phyloP scores from a whole-genome alignment of 176 grass and related monocot species.

The Eragrostis nindensis region DNA sequence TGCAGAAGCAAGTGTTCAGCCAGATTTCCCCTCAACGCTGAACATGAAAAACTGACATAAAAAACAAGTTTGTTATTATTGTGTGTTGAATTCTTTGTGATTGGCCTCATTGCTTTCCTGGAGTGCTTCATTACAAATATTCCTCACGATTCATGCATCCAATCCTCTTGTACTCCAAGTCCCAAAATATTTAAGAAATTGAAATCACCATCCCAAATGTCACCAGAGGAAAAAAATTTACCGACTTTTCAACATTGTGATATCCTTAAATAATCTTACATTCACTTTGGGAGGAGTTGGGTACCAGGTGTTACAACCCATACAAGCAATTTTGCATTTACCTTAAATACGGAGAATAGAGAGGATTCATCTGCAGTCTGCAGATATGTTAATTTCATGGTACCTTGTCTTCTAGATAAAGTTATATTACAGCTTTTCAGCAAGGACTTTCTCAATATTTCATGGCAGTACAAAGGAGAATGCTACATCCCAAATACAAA shows the following conservation, averaged over 20 bases:
- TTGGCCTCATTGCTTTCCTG: constrained; percentile 36
- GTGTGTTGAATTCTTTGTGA: constrained; percentile 6
- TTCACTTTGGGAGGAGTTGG: background rate
- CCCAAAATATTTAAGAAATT: background rate
- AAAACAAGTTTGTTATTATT: constrained; percentile 19
- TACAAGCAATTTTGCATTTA: background rate
- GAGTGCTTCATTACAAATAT: constrained; percentile 9
- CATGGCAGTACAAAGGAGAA: constrained; percentile 9
- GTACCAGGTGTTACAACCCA: background rate
- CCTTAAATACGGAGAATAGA: background rate
- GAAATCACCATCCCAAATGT: background rate
- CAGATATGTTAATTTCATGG: constrained; percentile 23
- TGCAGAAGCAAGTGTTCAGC: constrained; percentile 60
- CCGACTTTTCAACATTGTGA: background rate
- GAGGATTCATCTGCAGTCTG: background rate
- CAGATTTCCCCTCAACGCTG: constrained; percentile 48
- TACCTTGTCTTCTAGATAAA: constrained; percentile 24
- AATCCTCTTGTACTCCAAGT: background rate
- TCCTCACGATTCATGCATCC: background rate
- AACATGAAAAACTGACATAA: constrained; percentile 31
- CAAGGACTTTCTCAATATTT: constrained; percentile 20
- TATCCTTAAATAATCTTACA: background rate
- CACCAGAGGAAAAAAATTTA: background rate
- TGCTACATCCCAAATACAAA: constrained; percentile 85
- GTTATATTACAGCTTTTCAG: constrained; percentile 4